Percentiles rank a stretch among this genome's conserved stretches.
Evolutionary conservation across 768 basidiomycete species (phyloP).

Genomic region (Boletus vinaceobasis): DNA sequence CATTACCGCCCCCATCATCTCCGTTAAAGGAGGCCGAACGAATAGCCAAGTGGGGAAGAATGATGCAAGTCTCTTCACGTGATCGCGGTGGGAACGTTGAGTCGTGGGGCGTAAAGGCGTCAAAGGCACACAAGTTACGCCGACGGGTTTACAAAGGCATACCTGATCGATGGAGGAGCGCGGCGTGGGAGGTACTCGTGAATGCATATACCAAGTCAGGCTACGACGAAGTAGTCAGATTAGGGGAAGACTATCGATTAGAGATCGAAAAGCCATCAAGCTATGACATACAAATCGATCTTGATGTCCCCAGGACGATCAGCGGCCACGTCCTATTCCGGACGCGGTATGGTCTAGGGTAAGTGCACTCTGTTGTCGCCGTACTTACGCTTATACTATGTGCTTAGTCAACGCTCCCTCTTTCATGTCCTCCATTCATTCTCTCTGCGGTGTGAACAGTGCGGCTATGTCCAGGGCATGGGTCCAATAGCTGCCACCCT

Average conservation of each 20-base stretch:
- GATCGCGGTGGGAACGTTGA: conserved; percentile 77
- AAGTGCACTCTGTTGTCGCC: conserved; percentile 31
- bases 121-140: conserved; percentile 67
- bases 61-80: conserved; percentile 68
- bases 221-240: conserved; percentile 40
- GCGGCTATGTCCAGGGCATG: conserved; percentile 99
- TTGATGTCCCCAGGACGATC: conserved; percentile 96
- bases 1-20: conserved; percentile 47
- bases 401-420: conserved; percentile 79
- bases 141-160: conserved; percentile 90
- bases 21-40: conserved; percentile 64
- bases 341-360: conserved; percentile 96
- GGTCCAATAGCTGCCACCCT: conserved; percentile 94
- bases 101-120: conserved; percentile 63
- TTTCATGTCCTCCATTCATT: conserved; percentile 95
- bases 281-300: conserved; percentile 96
- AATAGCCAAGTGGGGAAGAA: conserved; percentile 92
- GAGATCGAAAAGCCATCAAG: conserved; percentile 75
- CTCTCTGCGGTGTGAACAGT: conserved; percentile 76
- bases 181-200: conserved; percentile 87
- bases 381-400: conserved; percentile 8
- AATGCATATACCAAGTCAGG: conserved; percentile 48
- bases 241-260: conserved; percentile 54
- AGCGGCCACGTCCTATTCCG: conserved; percentile 92
- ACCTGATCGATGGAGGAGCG: conserved; percentile 92